Evolutionary conservation across 2,329 filamentous ascomycete species (phyloP).

Genomic region (Zymoseptoria crescenta): DNA sequence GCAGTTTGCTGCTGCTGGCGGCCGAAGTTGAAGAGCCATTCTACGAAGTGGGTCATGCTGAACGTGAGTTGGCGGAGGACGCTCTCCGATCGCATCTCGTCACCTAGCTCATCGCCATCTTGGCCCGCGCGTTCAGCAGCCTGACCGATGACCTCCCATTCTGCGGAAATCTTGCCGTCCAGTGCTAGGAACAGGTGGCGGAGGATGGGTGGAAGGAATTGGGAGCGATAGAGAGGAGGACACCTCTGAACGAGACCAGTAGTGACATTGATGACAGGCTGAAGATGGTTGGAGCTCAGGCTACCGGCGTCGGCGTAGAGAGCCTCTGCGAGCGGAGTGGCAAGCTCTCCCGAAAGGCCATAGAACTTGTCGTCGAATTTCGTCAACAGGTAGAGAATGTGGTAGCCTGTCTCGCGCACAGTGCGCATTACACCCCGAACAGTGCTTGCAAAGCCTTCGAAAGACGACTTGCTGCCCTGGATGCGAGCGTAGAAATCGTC

Average conservation of each 20-base stretch:
- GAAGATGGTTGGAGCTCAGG: conserved; percentile 86
- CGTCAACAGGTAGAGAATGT: conserved; percentile 89
- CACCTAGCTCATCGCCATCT: conserved; percentile 65
- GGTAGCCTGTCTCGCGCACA: conserved; percentile 87
- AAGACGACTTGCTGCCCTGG: conserved; percentile 75
- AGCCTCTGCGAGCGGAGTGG: conserved; percentile 72
- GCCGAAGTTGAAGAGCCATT: conserved; percentile 68
- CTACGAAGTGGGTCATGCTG: conserved; percentile 84
- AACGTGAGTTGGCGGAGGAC: conserved; percentile 89
- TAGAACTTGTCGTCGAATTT: conserved; percentile 83
- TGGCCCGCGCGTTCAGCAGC: conserved; percentile 53
- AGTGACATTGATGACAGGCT: conserved; percentile 82
- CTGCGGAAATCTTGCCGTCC: conserved; percentile 74
- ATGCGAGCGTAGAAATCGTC: conserved; percentile 95
- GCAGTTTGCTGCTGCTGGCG: conserved; percentile 36
- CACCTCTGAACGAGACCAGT: conserved; percentile 88
- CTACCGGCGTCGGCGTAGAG: conserved; percentile 75
- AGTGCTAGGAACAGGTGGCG: conserved; percentile 76
- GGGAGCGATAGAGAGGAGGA: conserved; percentile 64
- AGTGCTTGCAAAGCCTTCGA: conserved; percentile 89
- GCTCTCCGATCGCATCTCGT: conserved; percentile 98
- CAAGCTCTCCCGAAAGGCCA: conserved; percentile 67
- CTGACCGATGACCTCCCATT: conserved; percentile 69
- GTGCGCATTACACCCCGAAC: conserved; percentile 83
- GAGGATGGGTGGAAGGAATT: conserved; percentile 80